phyloP scores from a whole-genome alignment of 2,329 filamentous ascomycete genomes.

The Diplodia mutila region DNA sequence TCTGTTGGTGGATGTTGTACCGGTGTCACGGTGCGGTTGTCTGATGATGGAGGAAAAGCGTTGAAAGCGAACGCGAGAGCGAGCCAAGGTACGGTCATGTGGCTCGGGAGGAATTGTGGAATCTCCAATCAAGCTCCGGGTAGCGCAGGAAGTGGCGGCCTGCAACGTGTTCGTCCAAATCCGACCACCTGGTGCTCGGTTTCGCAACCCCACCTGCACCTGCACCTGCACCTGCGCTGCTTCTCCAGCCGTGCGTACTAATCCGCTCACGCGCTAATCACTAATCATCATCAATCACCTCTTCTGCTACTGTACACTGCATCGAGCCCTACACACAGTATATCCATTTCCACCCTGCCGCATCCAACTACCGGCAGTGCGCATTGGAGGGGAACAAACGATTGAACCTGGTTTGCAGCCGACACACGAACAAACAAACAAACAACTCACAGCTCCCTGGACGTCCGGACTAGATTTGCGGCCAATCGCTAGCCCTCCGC shows the following conservation, averaged over 20 bases:
- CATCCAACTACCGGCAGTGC: neutral
- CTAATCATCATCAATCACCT: neutral
- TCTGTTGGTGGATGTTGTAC: neutral
- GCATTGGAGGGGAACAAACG: too few species aligned
- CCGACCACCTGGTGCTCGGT: neutral
- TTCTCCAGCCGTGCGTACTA: neutral
- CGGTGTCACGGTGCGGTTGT: neutral
- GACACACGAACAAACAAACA: neutral
- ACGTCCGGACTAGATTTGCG: neutral
- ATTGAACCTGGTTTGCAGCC: neutral
- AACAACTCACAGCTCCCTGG: neutral
- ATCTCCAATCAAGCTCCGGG: too few species aligned
- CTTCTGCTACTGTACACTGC: too few species aligned
- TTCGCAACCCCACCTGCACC: slow-evolving; percentile 10
- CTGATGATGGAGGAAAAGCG: neutral
- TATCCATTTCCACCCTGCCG: neutral
- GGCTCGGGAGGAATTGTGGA: neutral
- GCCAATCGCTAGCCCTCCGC: neutral
- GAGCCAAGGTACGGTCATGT: slow-evolving; percentile 12
- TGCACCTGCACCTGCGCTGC: too few species aligned
- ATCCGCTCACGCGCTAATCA: neutral
- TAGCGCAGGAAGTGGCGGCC: neutral
- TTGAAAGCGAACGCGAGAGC: slow-evolving; percentile 19
- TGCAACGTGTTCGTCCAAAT: neutral
- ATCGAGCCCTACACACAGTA: neutral